phyloP scores from a whole-genome alignment of 139 green algal species.

The Monoraphidium neglectum region DNA sequence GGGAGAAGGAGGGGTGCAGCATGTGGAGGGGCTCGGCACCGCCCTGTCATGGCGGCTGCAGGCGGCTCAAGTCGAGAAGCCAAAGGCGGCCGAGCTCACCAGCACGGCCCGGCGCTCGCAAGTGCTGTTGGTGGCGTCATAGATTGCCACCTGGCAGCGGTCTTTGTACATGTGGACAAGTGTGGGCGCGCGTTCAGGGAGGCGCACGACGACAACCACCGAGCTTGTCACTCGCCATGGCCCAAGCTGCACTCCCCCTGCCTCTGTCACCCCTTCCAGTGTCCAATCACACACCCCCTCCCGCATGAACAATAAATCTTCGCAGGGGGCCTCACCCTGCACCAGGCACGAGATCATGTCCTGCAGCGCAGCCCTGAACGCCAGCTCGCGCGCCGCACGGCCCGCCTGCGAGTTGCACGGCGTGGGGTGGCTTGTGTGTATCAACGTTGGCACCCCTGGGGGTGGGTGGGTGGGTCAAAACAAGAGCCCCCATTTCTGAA shows the following conservation, averaged over 20 bases:
- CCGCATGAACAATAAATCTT: background rate
- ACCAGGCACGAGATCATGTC: slow-evolving; percentile 74
- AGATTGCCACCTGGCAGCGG: slow-evolving; percentile 87
- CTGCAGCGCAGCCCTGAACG: slow-evolving; percentile 79
- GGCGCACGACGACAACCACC: no score
- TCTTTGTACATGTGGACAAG: no score
- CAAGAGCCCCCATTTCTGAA: no score
- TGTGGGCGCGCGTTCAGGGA: no score
- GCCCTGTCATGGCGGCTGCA: no score
- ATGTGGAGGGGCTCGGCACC: no score
- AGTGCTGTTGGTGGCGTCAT: slow-evolving; percentile 97
- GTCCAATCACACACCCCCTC: background rate
- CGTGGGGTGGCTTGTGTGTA: background rate
- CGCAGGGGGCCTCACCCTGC: background rate
- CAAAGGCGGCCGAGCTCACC: slow-evolving; percentile 29
- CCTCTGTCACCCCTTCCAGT: no score
- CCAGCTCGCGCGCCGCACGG: slow-evolving; percentile 68
- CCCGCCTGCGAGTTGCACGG: slow-evolving; percentile 52
- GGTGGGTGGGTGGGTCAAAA: no score
- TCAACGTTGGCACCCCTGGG: no score
- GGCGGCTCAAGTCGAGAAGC: background rate
- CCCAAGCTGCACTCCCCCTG: no score
- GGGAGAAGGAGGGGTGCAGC: no score
- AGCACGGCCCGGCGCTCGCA: slow-evolving; percentile 69
- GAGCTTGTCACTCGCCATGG: no score